phyloP scores from a whole-genome alignment of 352 stramenopile genomes.

The Aphanomyces stellatus region DNA sequence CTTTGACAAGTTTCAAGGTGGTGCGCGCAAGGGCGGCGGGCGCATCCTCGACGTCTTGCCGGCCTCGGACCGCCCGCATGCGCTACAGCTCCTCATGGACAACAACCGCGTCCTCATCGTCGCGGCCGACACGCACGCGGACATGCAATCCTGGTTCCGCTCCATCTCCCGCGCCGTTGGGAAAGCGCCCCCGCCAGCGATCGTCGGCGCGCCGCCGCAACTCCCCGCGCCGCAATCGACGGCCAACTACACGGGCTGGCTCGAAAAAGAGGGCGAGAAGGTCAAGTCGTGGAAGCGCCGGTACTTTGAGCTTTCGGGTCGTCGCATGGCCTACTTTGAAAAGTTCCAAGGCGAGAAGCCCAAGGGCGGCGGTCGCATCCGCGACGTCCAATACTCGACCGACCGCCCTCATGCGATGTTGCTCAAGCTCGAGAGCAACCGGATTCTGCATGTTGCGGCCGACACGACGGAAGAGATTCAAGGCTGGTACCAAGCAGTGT shows the following conservation, averaged over 20 bases:
- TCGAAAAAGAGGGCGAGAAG: background rate
- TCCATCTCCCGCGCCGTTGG: conserved; percentile 21
- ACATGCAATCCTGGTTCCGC: conserved; percentile 66
- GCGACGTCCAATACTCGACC: too few relatives aligned
- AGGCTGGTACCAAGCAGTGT: too few relatives aligned
- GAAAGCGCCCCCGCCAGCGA: too few relatives aligned
- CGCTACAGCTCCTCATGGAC: conserved; percentile 43
- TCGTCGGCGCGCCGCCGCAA: too few relatives aligned
- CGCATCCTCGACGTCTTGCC: conserved; percentile 36
- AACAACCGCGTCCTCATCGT: conserved; percentile 74
- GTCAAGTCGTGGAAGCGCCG: background rate
- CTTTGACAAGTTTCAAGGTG: conserved; percentile 17
- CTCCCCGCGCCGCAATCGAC: background rate
- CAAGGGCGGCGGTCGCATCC: background rate
- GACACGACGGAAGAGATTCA: too few relatives aligned
- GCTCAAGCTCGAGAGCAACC: too few relatives aligned
- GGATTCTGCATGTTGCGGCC: too few relatives aligned
- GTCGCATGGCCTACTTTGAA: background rate
- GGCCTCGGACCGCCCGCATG: conserved; percentile 34
- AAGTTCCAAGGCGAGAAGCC: background rate
- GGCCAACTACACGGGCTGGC: background rate
- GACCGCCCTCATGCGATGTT: too few relatives aligned
- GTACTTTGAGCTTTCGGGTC: background rate
- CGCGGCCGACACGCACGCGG: conserved; percentile 48
- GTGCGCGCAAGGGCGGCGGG: conserved; percentile 51